These are phyloP conservation scores for Sanguinoderma infundibulare DNA, from an alignment of 1,284 basidiomycete species.

Conservation along the genomic window DNA sequence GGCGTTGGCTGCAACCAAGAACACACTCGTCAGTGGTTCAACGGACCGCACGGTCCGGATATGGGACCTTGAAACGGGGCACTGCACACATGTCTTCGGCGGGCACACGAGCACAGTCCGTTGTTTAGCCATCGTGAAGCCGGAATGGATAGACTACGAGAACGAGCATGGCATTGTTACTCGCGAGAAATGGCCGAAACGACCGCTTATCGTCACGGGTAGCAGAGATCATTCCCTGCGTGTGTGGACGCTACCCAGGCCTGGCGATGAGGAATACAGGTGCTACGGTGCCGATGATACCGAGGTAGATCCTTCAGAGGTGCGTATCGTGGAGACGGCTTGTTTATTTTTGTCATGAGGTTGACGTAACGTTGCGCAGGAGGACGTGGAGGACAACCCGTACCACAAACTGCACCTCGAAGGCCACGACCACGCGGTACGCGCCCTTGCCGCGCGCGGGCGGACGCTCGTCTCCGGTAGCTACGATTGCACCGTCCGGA, in stretches of 20 bases:
- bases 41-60: conserved; percentile 94
- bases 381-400: conserved; percentile 87
- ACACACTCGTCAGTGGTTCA: conserved; percentile 90
- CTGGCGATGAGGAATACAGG: conserved; percentile 77
- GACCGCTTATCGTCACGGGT: conserved; percentile 90
- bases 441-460: conserved; percentile 90
- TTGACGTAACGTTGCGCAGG: conserved; percentile 34
- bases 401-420: conserved; percentile 86
- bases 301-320: conserved; percentile 72
- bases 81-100: conserved; percentile 88
- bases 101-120: conserved; percentile 95
- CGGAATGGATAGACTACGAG: conserved; percentile 78
- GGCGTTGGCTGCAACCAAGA: conserved; percentile 86
- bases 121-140: conserved; percentile 89
- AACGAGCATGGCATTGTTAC: conserved; percentile 58
- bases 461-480: conserved; percentile 92
- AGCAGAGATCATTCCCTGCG: conserved; percentile 89
- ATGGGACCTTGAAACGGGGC: conserved; percentile 84
- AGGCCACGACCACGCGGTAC: conserved; percentile 90
- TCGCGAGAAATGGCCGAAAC: conserved; percentile 82
- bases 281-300: conserved; percentile 72
- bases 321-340: conserved; percentile 36
- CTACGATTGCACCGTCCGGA: conserved; percentile 91
- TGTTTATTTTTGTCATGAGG: neutral
- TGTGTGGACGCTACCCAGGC: conserved; percentile 87